Evolutionary conservation across 306 rosid species (phyloP).

Genomic region (Cucurbita maxima): DNA sequence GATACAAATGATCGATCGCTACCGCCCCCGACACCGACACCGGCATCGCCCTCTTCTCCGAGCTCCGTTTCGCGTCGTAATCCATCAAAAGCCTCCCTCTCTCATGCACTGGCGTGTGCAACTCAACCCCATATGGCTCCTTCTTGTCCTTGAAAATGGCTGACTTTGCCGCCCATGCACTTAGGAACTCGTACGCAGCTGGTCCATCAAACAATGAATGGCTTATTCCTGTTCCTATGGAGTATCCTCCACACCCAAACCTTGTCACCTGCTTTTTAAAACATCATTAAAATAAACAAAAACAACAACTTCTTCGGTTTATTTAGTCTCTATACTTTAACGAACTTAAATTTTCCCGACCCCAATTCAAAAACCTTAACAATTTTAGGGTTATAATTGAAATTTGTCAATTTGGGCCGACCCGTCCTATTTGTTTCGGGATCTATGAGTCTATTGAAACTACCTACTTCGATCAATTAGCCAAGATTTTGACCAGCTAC

Average conservation of each 20-base stretch:
- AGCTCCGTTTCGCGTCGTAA: neutral
- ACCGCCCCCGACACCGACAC: conserved; percentile 12
- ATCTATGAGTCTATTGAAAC: too few species aligned
- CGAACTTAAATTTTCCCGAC: too few species aligned
- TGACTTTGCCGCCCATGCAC: conserved; percentile 59
- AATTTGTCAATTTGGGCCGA: too few species aligned
- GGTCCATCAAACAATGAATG: conserved; percentile 72
- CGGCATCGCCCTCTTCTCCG: conserved; percentile 8
- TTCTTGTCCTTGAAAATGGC: conserved; percentile 15
- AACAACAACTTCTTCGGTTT: too few species aligned
- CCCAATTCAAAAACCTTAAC: too few species aligned
- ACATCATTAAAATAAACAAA: too few species aligned
- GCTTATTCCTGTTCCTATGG: conserved; percentile 60
- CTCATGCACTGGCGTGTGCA: conserved; percentile 46
- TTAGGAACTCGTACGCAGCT: conserved; percentile 46
- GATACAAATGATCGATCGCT: conserved; percentile 54
- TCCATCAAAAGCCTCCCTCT: conserved; percentile 27
- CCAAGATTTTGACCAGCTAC: too few species aligned
- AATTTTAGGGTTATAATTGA: too few species aligned
- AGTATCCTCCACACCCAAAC: conserved; percentile 68
- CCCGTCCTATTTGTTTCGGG: too few species aligned
- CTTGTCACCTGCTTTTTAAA: conserved; percentile 37
- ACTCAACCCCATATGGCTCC: neutral
- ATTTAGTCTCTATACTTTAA: too few species aligned
- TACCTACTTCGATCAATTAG: too few species aligned